Conservation (phyloP, 495 filamentous ascomycete genomes). For the Neurospora sp. region DNA sequence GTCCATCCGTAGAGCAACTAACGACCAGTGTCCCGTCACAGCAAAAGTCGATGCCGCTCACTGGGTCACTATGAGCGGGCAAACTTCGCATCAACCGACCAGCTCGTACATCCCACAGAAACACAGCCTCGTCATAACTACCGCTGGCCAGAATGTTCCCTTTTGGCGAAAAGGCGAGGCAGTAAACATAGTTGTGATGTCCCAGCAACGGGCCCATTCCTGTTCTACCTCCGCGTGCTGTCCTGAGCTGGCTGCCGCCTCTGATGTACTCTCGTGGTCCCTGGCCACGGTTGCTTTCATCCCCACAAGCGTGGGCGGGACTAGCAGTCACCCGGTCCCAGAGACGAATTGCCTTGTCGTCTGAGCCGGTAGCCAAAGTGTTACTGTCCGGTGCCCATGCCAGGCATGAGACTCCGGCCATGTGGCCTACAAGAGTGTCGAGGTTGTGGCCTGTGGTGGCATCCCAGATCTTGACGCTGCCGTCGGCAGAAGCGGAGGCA, state of each 20-base stretch:
- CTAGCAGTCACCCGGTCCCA: slow-evolving; percentile 77
- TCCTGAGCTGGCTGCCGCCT: not conserved
- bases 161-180: slow-evolving; percentile 86
- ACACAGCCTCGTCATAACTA: slow-evolving; percentile 94
- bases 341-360: slow-evolving; percentile 90
- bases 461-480: slow-evolving; percentile 84
- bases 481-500: slow-evolving; percentile 83
- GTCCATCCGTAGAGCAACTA: slow-evolving; percentile 78
- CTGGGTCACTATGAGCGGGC: slow-evolving; percentile 90
- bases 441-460: slow-evolving; percentile 63
- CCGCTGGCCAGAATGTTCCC: slow-evolving; percentile 93
- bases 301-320: slow-evolving; percentile 40
- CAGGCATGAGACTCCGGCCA: slow-evolving; percentile 82
- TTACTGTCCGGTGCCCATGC: slow-evolving; percentile 85
- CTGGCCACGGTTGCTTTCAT: not conserved
- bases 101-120: slow-evolving; percentile 88
- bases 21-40: slow-evolving; percentile 85
- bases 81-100: slow-evolving; percentile 77
- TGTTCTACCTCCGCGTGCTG: slow-evolving; percentile 18
- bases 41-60: slow-evolving; percentile 86
- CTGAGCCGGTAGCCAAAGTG: slow-evolving; percentile 79
- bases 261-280: not conserved
- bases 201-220: slow-evolving; percentile 54
- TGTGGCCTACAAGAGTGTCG: slow-evolving; percentile 85
- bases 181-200: slow-evolving; percentile 94